Evolutionary conservation across 2,329 filamentous ascomycete genomes (phyloP), one percentile per base, ranked within the genome.

Genomic region (Lecanicillium sp.): DNA sequence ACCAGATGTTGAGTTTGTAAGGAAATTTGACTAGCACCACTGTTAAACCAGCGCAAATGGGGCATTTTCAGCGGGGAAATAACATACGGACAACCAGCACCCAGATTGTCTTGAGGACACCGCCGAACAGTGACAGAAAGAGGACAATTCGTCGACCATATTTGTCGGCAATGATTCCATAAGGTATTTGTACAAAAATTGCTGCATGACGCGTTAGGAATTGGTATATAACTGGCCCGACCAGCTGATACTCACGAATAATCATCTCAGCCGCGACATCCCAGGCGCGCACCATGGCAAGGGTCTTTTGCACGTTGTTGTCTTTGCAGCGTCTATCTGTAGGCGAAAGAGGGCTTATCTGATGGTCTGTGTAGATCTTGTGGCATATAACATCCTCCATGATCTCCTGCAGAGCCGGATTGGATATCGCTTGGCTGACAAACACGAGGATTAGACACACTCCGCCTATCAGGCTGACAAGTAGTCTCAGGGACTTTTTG

Each of bases 311-410:
- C 1, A 82, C 73, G 2, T 63, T 59, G 0, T 64, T 57, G 3
- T 60, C 58, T 56, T 81, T 80, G 62, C 78, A 81, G 5, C 67
- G 62, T 37, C 63, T 57, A 48, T 77, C 73, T 2, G 61, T 44
- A 56, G 61, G 51, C 3, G 44, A 56, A 37, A 51, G 44, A 38
- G 52, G 55, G 26, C 54, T 54, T 1, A 68, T 58, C 20, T 64
- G 55, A 37, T 68, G 60, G 2, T 68, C 62, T 5, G 72, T 69
- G 53, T 72, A 74, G 51, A 72, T 67, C 14, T 66, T 56, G 20
- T 71, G 70, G 58, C 78, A 81, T 37, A 78, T 69, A 38, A 79
- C 69, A 44, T 69, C 66, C 57, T 82, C 78, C 53, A 75, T 68
- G 43, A 80, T 67, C 45, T 73, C 70, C 42, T 70, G 73, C 37